Percentiles rank a stretch among this genome's conserved stretches.
phyloP scores from a whole-genome alignment of 2,329 filamentous ascomycete genomes.

The Dactylellina leptospora region DNA sequence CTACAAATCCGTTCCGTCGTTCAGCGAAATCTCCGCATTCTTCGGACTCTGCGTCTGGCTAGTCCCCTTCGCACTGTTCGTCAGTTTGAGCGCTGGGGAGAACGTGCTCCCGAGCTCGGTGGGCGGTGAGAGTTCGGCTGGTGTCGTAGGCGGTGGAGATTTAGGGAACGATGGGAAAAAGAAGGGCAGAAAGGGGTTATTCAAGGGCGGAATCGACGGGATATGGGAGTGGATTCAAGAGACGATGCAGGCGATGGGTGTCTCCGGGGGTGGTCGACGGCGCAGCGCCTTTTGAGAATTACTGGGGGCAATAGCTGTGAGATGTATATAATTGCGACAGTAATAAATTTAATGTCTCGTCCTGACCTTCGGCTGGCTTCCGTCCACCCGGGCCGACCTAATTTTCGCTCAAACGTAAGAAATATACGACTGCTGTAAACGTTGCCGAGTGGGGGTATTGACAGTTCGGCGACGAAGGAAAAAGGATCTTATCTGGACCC shows the following conservation, averaged over 20 bases:
- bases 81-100: constrained; percentile 90
- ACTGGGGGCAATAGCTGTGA: not conserved
- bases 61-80: constrained; percentile 92
- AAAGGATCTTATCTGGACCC: constrained; percentile 42
- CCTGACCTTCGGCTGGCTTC: not conserved
- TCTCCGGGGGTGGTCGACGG: constrained; percentile 41
- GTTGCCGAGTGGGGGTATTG: not conserved
- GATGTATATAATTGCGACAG: not conserved
- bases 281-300: constrained; percentile 42
- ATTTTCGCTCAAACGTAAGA: too few species aligned
- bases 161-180: constrained; percentile 58
- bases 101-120: constrained; percentile 95
- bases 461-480: too few species aligned
- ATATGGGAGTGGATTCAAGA: constrained; percentile 67
- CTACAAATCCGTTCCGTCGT: constrained; percentile 72
- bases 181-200: constrained; percentile 70
- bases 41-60: constrained; percentile 98
- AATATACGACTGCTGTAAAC: too few species aligned
- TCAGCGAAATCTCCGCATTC: constrained; percentile 93
- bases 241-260: constrained; percentile 54
- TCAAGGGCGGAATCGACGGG: constrained; percentile 72
- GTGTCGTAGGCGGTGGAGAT: constrained; percentile 50
- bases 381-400: not conserved
- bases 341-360: not conserved
- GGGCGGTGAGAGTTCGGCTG: constrained; percentile 68